Base-by-base conservation (phyloP, 768 basidiomycete species). In the Psilocybe azurescens region DNA sequence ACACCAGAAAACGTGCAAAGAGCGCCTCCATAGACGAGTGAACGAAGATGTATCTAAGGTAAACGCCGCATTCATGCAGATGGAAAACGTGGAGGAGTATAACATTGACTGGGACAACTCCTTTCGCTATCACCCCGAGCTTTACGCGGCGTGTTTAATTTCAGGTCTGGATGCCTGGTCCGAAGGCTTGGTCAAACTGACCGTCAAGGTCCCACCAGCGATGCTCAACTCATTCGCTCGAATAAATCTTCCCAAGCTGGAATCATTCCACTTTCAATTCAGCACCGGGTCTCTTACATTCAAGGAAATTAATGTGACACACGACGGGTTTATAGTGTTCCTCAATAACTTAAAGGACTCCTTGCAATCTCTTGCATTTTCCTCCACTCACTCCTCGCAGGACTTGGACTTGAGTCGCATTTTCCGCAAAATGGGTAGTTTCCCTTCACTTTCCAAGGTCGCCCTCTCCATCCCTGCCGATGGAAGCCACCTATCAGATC, bases 381-480 rank as follows among this genome's bases (percentile, higher is more conserved):
- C 69, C 5, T 77, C 80, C 13, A 77, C 77, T 10, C 66, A 68
- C 20, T 63, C 73, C 3, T 82, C 79, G 7, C 71, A 64, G 49
- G 70, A 76, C 52, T 76, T 84, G 49, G 78, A 80, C 64, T 67
- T 84, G 13, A 67, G 72, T 57, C 71, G 67, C 28, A 74, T 84
- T 41, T 79, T 81, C 65, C 58, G 64, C 9, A 64, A 67, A 47
- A 70, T 82, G 38, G 80, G 78, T 0, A 68, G 63, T 14, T 81
- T 81, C 36, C 78, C 80, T 13, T 72, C 59, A 38, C 73, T 84
- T 14, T 69, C 58, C 16, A 68, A 74, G 1, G 70, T 83, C 48
- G 60, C 73, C 1, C 68, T 84, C 16, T 78, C 77, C 30, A 79
- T 83, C 11, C 82, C 83, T 7, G 81, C 77, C 53, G 77, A 83